phyloP scores from a whole-genome alignment of 176 grass and related monocot genomes.

The Saccharum spontaneum region DNA sequence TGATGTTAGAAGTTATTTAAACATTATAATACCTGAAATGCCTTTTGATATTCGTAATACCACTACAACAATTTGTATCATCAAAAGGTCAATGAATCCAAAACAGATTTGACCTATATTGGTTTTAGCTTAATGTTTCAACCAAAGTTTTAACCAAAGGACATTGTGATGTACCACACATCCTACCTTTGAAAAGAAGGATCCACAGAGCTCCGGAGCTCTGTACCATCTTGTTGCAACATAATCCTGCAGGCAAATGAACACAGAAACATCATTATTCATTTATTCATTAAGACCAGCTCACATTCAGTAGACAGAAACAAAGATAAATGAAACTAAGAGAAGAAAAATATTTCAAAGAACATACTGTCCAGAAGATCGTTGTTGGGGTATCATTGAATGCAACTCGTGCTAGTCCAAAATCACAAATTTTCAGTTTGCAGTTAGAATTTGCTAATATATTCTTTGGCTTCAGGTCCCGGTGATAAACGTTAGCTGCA shows the following conservation, averaged over 20 bases:
- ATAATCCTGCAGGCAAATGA: constrained; percentile 81
- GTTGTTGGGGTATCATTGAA: constrained; percentile 96
- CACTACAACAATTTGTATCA: not conserved
- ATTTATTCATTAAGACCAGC: constrained; percentile 2
- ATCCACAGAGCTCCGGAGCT: constrained; percentile 97
- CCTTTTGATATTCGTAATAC: not conserved
- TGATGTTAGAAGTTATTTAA: not conserved
- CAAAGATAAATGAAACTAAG: not conserved
- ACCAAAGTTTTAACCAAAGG: constrained; percentile 30
- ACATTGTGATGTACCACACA: not conserved
- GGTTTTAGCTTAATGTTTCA: constrained; percentile 3
- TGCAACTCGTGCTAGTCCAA: constrained; percentile 95
- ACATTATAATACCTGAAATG: constrained; percentile 9
- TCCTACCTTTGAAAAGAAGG: constrained; percentile 92
- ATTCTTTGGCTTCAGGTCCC: constrained; percentile 98
- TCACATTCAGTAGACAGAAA: constrained; percentile 16
- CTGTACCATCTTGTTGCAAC: constrained; percentile 99
- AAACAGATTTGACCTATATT: constrained; percentile 7
- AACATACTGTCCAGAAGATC: constrained; percentile 96
- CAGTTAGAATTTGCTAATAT: constrained; percentile 99
- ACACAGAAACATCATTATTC: constrained; percentile 23
- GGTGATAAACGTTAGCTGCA: constrained; percentile 97
- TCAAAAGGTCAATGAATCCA: constrained; percentile 1
- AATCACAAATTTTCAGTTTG: constrained; percentile 99
- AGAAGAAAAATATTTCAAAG: constrained; percentile 5